A percentile compares a stretch with the other conserved stretches of the same genome.
phyloP scores from a whole-genome alignment of 2,329 filamentous ascomycete genomes.

The Pseudonectria buxi region DNA sequence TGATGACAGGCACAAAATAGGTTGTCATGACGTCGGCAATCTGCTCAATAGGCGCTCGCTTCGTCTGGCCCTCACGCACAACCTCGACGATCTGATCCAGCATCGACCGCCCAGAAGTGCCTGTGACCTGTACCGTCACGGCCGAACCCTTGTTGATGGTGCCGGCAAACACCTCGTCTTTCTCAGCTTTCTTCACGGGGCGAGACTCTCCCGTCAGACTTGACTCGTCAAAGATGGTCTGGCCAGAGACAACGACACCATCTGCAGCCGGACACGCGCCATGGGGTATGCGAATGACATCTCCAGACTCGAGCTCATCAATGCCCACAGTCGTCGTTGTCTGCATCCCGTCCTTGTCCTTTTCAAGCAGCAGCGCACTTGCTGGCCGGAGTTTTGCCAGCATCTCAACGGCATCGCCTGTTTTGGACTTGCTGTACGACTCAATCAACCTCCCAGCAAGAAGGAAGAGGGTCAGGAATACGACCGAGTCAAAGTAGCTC shows the following conservation, averaged over 20 bases:
- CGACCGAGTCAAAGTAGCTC: conserved; percentile 87
- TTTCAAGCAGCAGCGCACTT: conserved; percentile 63
- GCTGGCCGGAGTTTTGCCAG: conserved; percentile 71
- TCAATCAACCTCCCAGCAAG: conserved; percentile 70
- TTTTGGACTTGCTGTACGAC: conserved; percentile 85
- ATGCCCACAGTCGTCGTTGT: conserved; percentile 42
- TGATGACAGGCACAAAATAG: conserved; percentile 71
- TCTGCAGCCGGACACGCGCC: conserved; percentile 83
- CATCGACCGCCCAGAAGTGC: conserved; percentile 63
- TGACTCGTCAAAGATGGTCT: conserved; percentile 76
- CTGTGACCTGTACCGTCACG: conserved; percentile 57
- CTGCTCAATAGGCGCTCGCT: conserved; percentile 67
- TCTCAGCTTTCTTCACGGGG: conserved; percentile 54
- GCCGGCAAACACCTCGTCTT: conserved; percentile 63
- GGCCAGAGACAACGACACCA: conserved; percentile 57
- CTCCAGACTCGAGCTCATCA: conserved; percentile 69
- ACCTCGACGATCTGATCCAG: conserved; percentile 72
- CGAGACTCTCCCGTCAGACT: conserved; percentile 77
- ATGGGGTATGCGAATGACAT: conserved; percentile 66
- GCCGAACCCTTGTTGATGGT: conserved; percentile 66
- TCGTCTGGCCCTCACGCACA: conserved; percentile 71
- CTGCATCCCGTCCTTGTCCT: conserved; percentile 28
- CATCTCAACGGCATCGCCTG: conserved; percentile 77
- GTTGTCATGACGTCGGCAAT: conserved; percentile 66
- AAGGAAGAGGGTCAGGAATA: conserved; percentile 85